These are phyloP conservation scores for Fusarium sp. DNA, from an alignment of 2,329 filamentous ascomycete genomes.

Conservation along the genomic window DNA sequence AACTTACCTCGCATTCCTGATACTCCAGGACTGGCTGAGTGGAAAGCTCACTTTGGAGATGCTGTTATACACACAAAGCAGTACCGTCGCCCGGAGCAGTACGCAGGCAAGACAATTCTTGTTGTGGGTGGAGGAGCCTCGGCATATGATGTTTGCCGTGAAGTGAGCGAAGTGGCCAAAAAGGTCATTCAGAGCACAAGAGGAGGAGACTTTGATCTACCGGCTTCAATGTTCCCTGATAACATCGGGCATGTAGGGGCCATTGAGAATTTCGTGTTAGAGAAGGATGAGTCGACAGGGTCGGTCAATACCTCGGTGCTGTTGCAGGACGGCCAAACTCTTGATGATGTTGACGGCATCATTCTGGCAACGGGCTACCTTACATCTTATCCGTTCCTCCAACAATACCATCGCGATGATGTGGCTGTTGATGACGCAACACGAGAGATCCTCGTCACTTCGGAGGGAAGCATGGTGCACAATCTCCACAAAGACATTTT, in stretches of 20 bases:
- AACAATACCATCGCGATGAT: conserved; percentile 59
- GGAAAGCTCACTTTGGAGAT: conserved; percentile 66
- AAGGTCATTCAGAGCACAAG: conserved; percentile 66
- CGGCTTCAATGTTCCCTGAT: conserved; percentile 64
- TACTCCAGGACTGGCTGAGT: conserved; percentile 69
- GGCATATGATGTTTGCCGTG: conserved; percentile 58
- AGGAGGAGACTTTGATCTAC: conserved; percentile 69
- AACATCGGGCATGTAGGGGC: conserved; percentile 66
- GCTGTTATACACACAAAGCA: conserved; percentile 77
- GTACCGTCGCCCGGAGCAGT: conserved; percentile 74
- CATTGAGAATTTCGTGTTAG: conserved; percentile 59
- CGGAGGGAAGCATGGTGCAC: conserved; percentile 72
- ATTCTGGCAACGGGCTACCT: conserved; percentile 78
- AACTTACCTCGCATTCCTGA: conserved; percentile 72
- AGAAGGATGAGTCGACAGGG: not conserved
- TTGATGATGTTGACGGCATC: conserved; percentile 71
- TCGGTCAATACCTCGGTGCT: conserved; percentile 63
- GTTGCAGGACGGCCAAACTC: conserved; percentile 64
- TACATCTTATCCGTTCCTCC: conserved; percentile 74
- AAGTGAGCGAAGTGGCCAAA: conserved; percentile 54
- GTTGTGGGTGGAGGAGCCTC: conserved; percentile 66
- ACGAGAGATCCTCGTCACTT: conserved; percentile 68
- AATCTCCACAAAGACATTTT: conserved; percentile 80
- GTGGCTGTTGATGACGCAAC: conserved; percentile 60
- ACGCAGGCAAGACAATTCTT: conserved; percentile 65